A percentile compares a stretch with the other conserved stretches of the same genome.
Conservation (phyloP, 192 early-diverging fungal species). For the Entomortierella beljakovae region DNA sequence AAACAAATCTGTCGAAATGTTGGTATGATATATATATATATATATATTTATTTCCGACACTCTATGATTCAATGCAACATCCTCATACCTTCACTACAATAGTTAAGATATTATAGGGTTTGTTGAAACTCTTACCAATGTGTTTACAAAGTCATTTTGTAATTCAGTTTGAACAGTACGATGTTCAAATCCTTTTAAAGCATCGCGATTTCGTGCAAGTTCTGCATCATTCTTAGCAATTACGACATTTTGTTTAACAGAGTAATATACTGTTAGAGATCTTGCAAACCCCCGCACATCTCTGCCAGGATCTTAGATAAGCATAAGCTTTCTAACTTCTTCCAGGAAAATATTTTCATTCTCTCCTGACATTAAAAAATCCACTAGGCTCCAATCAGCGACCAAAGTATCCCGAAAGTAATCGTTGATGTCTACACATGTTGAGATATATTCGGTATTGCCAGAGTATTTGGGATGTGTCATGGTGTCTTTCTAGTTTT, state of each 20-base stretch:
- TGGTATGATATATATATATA: no score
- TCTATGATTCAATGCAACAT: no score
- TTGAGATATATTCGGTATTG: neutral
- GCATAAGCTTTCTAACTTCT: neutral
- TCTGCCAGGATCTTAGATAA: neutral
- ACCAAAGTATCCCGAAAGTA: constrained; percentile 1
- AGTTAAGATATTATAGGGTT: neutral
- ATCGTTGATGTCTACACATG: neutral
- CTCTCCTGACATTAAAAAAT: neutral
- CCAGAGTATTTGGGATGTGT: neutral
- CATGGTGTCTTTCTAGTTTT: no score
- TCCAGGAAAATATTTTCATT: neutral
- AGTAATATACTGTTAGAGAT: neutral
- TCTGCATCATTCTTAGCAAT: constrained; percentile 1
- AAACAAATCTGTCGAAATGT: no score
- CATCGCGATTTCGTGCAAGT: neutral
- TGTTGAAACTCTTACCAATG: constrained; percentile 6
- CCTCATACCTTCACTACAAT: no score
- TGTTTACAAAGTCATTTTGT: neutral
- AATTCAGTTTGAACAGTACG: neutral
- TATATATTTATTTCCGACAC: no score
- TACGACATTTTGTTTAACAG: neutral
- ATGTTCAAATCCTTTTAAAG: constrained; percentile 5
- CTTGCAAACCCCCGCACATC: constrained; percentile 4
- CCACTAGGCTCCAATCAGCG: neutral